A percentile compares a stretch with the other conserved stretches of the same genome.
Conservation (phyloP, 257 asterid genomes). For the Primulina eburnea region DNA sequence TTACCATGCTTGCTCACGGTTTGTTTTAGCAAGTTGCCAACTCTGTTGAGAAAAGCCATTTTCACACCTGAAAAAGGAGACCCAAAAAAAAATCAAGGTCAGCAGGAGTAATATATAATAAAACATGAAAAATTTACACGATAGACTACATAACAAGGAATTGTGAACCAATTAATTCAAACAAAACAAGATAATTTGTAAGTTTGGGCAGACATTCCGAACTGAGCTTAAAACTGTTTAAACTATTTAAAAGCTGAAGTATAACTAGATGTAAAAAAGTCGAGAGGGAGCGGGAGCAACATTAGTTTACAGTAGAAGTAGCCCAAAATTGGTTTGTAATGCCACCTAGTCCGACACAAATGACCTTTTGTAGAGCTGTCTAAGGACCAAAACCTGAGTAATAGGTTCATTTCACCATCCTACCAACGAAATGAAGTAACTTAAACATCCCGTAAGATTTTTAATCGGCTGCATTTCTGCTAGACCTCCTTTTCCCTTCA, state of each 20-base stretch:
- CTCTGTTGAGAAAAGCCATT: slow-evolving; percentile 79
- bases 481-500: neutral
- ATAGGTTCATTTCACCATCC: neutral
- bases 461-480: neutral
- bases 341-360: neutral
- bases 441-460: neutral
- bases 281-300: neutral
- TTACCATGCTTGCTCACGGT: slow-evolving; percentile 39
- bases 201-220: neutral
- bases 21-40: slow-evolving; percentile 57
- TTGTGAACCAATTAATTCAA: neutral
- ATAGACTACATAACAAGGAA: too few relatives aligned
- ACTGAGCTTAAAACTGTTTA: neutral
- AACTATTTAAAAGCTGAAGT: neutral
- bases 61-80: slow-evolving; percentile 29
- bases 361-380: neutral
- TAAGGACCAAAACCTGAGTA: neutral
- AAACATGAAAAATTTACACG: neutral
- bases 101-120: neutral
- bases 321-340: neutral
- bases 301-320: too few relatives aligned
- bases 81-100: slow-evolving; percentile 5
- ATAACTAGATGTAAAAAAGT: neutral
- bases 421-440: neutral
- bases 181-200: neutral